phyloP scores from a whole-genome alignment of 2,329 filamentous ascomycete species.

The Gaeumannomyces tritici region DNA sequence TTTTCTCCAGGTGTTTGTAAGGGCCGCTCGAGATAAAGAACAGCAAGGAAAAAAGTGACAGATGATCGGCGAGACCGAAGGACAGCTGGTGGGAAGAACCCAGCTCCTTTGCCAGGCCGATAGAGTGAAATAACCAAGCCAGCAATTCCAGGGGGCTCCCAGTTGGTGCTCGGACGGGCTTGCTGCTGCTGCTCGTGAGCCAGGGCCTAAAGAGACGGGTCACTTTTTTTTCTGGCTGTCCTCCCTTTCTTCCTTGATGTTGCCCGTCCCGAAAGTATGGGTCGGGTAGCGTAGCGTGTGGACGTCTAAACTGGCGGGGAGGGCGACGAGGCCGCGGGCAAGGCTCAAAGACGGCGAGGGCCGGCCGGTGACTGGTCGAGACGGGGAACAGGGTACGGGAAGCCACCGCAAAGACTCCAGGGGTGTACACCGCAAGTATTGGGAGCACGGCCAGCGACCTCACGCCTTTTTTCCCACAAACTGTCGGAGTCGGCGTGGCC shows the following conservation, averaged over 20 bases:
- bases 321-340: not conserved
- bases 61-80: slow-evolving; percentile 3
- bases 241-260: not conserved
- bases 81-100: not conserved
- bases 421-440: not conserved
- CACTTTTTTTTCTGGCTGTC: not conserved
- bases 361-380: not conserved
- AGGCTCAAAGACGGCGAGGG: not conserved
- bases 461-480: not conserved
- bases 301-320: not conserved
- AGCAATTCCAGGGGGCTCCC: not conserved
- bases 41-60: slow-evolving; percentile 3
- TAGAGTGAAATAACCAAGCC: not conserved
- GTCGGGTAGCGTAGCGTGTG: not conserved
- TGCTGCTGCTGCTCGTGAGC: not conserved
- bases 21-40: not conserved
- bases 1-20: not conserved
- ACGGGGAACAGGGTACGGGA: not conserved
- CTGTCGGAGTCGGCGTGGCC: not conserved
- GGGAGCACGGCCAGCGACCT: too few relatives aligned
- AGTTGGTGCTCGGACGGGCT: not conserved
- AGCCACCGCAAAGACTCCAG: not conserved
- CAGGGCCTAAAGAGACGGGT: not conserved
- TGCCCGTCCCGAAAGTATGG: not conserved
- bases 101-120: not conserved